A percentile compares a stretch with the other conserved stretches of the same genome.
Conservation (phyloP, 192 early-diverging fungal species). For the Diversispora eburnea region DNA sequence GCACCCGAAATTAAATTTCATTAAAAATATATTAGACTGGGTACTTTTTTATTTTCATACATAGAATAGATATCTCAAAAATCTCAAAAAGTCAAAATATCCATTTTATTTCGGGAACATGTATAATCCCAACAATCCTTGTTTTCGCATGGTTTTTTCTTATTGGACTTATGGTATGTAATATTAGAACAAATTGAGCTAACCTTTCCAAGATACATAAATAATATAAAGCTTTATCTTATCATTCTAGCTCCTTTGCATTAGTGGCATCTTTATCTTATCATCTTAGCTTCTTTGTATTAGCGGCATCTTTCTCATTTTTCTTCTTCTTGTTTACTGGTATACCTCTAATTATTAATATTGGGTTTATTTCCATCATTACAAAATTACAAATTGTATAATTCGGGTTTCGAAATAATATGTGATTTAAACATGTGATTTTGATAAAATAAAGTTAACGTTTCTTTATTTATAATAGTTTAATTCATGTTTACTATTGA, state of each 20-base stretch:
- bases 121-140: not conserved
- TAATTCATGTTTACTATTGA: not conserved
- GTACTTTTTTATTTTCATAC: no score
- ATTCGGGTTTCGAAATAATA: not conserved
- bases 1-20: no score
- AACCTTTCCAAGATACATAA: not conserved
- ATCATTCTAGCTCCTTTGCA: not conserved
- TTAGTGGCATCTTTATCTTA: not conserved
- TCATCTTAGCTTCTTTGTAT: not conserved
- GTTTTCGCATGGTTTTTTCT: not conserved
- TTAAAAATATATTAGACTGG: no score
- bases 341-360: no score
- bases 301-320: not conserved
- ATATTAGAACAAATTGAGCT: not conserved
- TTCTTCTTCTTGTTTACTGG: no score
- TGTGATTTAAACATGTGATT: no score
- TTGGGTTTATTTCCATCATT: not conserved
- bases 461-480: not conserved
- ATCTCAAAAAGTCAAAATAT: no score
- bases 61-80: no score
- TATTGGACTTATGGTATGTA: not conserved
- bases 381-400: not conserved
- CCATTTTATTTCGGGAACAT: no score
- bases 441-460: no score
- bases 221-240: not conserved